Conservation (phyloP, 1,284 basidiomycete species). For the Irpex rosettiformis region DNA sequence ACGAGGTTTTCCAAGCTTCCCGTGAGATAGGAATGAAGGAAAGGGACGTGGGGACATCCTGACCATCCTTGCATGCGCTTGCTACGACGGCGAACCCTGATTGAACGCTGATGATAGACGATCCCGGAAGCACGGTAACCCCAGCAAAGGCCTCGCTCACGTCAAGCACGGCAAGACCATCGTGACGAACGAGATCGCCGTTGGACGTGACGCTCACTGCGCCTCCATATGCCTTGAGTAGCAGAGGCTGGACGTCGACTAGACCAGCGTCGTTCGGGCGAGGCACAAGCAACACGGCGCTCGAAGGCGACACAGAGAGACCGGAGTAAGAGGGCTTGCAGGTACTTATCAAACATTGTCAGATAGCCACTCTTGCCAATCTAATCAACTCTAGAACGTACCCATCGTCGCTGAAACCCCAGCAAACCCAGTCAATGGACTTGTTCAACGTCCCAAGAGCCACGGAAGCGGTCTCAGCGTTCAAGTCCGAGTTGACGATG, state of each 20-base stretch:
- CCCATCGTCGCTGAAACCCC: constrained; percentile 24
- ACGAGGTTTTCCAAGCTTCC: background rate
- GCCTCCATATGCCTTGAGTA: constrained; percentile 6
- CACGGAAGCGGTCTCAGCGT: constrained; percentile 5
- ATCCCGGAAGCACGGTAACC: background rate
- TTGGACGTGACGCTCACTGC: constrained; percentile 8
- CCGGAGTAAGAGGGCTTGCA: background rate
- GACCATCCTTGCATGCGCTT: background rate
- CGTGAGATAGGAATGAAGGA: constrained; percentile 9
- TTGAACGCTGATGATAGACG: background rate
- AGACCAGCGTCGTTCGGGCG: background rate
- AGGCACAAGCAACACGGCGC: constrained; percentile 11
- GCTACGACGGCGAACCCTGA: constrained; percentile 2
- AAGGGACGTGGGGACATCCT: constrained; percentile 5
- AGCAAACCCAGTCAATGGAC: constrained; percentile 22
- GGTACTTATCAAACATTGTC: background rate
- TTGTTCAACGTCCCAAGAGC: constrained; percentile 18
- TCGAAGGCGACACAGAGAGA: constrained; percentile 3
- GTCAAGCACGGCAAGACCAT: background rate
- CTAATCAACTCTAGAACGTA: constrained; percentile 8
- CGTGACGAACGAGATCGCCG: constrained; percentile 10
- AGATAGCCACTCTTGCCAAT: background rate
- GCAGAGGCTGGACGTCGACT: constrained; percentile 10
- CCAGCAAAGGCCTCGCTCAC: background rate
- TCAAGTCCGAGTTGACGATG: constrained; percentile 4